phyloP scores from a whole-genome alignment of 352 stramenopile genomes.

The Pythium pectinolyticum region DNA sequence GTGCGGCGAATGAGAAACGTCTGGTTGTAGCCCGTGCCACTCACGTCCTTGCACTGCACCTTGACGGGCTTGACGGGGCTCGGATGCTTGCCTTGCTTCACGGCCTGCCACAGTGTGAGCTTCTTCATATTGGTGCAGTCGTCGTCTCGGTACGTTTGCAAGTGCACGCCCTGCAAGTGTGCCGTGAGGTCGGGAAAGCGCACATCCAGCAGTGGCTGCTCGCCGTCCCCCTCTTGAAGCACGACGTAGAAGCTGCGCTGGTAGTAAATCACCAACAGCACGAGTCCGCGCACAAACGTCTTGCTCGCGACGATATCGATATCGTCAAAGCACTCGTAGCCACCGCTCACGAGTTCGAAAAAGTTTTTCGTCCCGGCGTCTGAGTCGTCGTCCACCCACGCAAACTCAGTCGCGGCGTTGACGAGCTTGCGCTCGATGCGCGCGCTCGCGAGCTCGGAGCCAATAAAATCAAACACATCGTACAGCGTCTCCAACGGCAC shows the following conservation, averaged over 20 bases:
- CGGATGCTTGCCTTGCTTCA: constrained; percentile 51
- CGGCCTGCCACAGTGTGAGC: constrained; percentile 89
- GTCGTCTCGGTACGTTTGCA: constrained; percentile 79
- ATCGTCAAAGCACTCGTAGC: constrained; percentile 85
- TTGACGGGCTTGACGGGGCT: constrained; percentile 78
- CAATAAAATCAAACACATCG: constrained; percentile 84
- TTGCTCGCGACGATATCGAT: constrained; percentile 87
- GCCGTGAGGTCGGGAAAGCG: constrained; percentile 91
- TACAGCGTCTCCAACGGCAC: constrained; percentile 75
- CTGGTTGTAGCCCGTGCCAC: constrained; percentile 78
- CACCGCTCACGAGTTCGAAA: constrained; percentile 92
- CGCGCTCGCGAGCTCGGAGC: constrained; percentile 78
- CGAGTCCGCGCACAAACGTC: constrained; percentile 80
- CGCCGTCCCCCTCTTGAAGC: constrained; percentile 85
- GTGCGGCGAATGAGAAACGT: constrained; percentile 84
- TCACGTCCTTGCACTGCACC: constrained; percentile 84
- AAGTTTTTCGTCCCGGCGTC: constrained; percentile 84
- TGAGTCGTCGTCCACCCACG: constrained; percentile 89
- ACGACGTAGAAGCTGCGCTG: constrained; percentile 91
- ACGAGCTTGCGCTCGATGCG: constrained; percentile 85
- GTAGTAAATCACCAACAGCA: constrained; percentile 85
- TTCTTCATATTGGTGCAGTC: constrained; percentile 91
- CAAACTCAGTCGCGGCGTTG: constrained; percentile 79
- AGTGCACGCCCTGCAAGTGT: constrained; percentile 87
- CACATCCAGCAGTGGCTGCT: constrained; percentile 94